These are phyloP conservation scores for Fusarium ambrosium DNA, from an alignment of 2,329 filamentous ascomycete species.

Conservation along the genomic window DNA sequence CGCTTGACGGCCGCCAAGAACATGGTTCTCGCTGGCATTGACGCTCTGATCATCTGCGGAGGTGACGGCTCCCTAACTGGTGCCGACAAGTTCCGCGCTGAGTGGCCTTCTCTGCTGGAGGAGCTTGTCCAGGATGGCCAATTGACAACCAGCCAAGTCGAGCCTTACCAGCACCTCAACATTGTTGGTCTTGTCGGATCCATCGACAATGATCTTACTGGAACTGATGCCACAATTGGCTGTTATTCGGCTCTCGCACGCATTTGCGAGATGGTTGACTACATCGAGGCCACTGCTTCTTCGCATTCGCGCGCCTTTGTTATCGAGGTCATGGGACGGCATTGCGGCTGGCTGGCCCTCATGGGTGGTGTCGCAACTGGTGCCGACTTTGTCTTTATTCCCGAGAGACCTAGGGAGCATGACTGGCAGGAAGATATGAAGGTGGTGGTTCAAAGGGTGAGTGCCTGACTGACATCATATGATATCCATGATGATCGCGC, in stretches of 20 bases:
- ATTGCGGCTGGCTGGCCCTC: constrained; percentile 97
- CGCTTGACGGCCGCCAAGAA: constrained; percentile 91
- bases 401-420: constrained; percentile 88
- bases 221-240: constrained; percentile 96
- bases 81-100: constrained; percentile 90
- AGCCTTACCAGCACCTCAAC: constrained; percentile 88
- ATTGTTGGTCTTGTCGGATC: constrained; percentile 97
- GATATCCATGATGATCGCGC: not conserved
- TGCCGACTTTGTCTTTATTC: constrained; percentile 97
- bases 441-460: constrained; percentile 77
- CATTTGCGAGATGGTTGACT: constrained; percentile 96
- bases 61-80: constrained; percentile 97
- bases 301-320: constrained; percentile 98
- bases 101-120: constrained; percentile 90
- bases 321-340: constrained; percentile 97
- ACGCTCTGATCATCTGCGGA: constrained; percentile 96
- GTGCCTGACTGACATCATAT: constrained; percentile 34
- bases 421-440: constrained; percentile 95
- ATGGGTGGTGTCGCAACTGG: constrained; percentile 97
- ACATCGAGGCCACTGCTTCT: constrained; percentile 93
- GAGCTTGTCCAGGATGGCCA: constrained; percentile 84
- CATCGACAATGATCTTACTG: constrained; percentile 98
- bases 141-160: constrained; percentile 77
- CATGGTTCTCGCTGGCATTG: constrained; percentile 91
- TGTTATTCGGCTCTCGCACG: constrained; percentile 93